Percentiles rank a stretch among this genome's conserved stretches.
Conservation (phyloP, 164 flowering plant species). For the Platanus orientalis region DNA sequence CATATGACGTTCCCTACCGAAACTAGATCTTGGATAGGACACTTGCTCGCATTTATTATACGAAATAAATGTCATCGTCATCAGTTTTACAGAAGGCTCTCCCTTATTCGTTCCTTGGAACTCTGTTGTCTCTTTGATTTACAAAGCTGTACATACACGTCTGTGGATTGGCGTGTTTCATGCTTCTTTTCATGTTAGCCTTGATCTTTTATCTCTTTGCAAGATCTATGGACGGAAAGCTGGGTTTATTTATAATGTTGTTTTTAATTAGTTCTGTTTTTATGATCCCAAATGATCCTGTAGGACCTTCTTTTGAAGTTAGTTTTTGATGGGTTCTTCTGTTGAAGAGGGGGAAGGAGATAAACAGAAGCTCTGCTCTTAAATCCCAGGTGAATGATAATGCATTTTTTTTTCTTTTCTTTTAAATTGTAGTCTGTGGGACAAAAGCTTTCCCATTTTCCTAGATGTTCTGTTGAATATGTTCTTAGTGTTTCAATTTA, state of each 20-base stretch:
- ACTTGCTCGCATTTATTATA: too few species aligned
- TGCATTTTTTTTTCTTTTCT: not conserved
- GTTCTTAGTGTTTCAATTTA: too few species aligned
- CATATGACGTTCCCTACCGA: too few species aligned
- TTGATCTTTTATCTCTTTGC: not conserved
- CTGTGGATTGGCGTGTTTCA: slow-evolving; percentile 8
- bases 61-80: slow-evolving; percentile 7
- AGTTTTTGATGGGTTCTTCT: slow-evolving; percentile 13
- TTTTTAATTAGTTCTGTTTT: too few species aligned
- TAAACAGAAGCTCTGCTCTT: slow-evolving; percentile 20
- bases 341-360: slow-evolving; percentile 16
- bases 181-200: slow-evolving; percentile 6
- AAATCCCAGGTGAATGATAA: slow-evolving; percentile 7
- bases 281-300: not conserved
- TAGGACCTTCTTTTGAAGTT: not conserved
- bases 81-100: slow-evolving; percentile 23
- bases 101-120: slow-evolving; percentile 4
- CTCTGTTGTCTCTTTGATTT: slow-evolving; percentile 15
- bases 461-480: not conserved
- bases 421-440: not conserved
- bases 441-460: not conserved
- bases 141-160: not conserved
- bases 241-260: slow-evolving; percentile 3
- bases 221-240: slow-evolving; percentile 4
- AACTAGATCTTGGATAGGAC: too few species aligned